phyloP scores from a whole-genome alignment of 176 grass and related monocot genomes.

The Aegilops tauschii region DNA sequence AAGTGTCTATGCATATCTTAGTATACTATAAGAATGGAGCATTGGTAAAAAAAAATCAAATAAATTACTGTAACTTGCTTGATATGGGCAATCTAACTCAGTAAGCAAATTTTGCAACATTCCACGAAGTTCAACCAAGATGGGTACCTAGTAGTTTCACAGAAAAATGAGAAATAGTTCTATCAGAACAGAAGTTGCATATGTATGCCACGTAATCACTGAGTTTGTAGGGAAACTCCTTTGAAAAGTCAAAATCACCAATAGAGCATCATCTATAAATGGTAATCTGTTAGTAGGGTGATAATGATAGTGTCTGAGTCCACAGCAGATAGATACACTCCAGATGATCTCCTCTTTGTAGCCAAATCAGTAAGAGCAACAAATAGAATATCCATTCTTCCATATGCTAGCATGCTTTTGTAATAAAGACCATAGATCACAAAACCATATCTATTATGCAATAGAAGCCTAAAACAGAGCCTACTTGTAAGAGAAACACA shows the following conservation, averaged over 20 bases:
- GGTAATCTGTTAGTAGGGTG: not conserved
- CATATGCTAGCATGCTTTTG: not conserved
- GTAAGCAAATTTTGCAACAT: too few relatives aligned
- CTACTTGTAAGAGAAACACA: not conserved
- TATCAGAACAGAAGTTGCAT: not conserved
- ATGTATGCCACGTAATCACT: not conserved
- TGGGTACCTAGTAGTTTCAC: too few relatives aligned
- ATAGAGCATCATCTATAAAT: not conserved
- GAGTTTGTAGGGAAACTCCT: not conserved
- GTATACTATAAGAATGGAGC: too few relatives aligned
- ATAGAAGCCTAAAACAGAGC: not conserved
- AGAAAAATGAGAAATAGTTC: too few relatives aligned
- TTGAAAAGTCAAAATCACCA: not conserved
- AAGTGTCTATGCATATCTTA: too few relatives aligned
- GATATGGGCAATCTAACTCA: too few relatives aligned
- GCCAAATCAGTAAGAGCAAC: not conserved
- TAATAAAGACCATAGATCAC: not conserved
- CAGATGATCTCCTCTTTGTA: not conserved
- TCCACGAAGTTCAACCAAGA: too few relatives aligned
- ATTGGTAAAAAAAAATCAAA: too few relatives aligned
- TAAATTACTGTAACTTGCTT: too few relatives aligned
- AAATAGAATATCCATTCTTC: not conserved
- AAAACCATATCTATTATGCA: not conserved
- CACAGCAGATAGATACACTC: not conserved
- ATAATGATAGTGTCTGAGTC: not conserved